phyloP scores from a whole-genome alignment of 441 rosid species.

The Populus tomentosa region DNA sequence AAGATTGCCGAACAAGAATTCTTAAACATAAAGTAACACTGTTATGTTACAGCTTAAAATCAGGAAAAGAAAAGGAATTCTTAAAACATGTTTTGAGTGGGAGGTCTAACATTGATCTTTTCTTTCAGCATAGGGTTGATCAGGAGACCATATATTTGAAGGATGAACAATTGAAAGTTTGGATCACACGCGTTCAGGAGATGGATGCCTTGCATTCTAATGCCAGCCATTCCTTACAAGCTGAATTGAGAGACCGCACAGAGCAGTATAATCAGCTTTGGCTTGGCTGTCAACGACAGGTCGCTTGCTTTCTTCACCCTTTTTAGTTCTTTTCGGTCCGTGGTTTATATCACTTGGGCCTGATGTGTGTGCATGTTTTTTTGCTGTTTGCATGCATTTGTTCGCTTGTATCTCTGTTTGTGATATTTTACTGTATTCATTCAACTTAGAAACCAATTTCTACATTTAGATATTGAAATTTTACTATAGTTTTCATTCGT shows the following conservation, averaged over 20 bases:
- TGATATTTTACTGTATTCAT: not conserved
- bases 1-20: not conserved
- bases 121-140: conserved; percentile 78
- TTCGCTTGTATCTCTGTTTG: not conserved
- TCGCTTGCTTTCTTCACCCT: conserved; percentile 23
- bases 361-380: not conserved
- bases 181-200: conserved; percentile 84
- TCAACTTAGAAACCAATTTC: not conserved
- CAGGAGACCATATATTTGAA: conserved; percentile 75
- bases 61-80: not conserved
- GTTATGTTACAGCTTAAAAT: no score
- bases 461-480: not conserved
- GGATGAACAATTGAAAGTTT: conserved; percentile 85
- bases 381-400: not conserved
- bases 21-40: not conserved
- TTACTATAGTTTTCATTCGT: not conserved
- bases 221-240: conserved; percentile 70
- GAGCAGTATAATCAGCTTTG: conserved; percentile 94
- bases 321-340: not conserved
- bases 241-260: conserved; percentile 75
- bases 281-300: conserved; percentile 96
- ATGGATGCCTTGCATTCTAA: conserved; percentile 81
- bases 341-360: not conserved
- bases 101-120: conserved; percentile 24
- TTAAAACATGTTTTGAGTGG: not conserved